Percentiles rank a stretch among this genome's conserved stretches.
Conservation (phyloP, 306 rosid species). For the Prosopis cineraria region DNA sequence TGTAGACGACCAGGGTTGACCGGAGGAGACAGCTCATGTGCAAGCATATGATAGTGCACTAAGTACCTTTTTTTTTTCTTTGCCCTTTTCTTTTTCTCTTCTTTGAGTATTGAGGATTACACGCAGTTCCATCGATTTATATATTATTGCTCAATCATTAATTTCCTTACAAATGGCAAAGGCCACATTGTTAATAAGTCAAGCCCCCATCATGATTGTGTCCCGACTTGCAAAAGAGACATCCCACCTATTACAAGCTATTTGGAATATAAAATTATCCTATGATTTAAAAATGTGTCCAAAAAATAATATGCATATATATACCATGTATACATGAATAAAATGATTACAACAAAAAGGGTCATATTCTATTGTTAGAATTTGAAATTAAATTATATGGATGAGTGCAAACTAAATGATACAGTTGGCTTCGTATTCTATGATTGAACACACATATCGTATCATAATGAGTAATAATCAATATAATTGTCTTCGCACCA, state of each 20-base stretch:
- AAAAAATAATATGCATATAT: no score
- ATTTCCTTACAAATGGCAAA: constrained; percentile 18
- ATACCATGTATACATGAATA: no score
- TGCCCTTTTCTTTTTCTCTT: not conserved
- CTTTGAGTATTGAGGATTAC: not conserved
- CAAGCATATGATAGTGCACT: not conserved
- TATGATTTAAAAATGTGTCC: no score
- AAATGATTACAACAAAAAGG: no score
- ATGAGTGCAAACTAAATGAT: no score
- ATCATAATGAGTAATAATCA: no score
- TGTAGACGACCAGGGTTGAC: constrained; percentile 2
- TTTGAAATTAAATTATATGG: no score
- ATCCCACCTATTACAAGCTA: not conserved
- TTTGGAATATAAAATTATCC: not conserved
- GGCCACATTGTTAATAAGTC: constrained; percentile 33
- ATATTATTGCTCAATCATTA: not conserved
- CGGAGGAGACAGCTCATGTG: constrained; percentile 1
- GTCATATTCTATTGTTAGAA: no score
- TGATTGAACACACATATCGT: no score
- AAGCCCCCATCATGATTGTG: constrained; percentile 33
- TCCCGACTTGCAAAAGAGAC: not conserved
- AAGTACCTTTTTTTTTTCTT: no score
- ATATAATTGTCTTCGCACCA: no score
- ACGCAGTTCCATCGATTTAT: not conserved
- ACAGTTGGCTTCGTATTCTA: no score